A percentile compares a stretch with the other conserved stretches of the same genome.
Evolutionary conservation across 345 rosid species (phyloP).

Genomic region (Xanthoceras sorbifolium): DNA sequence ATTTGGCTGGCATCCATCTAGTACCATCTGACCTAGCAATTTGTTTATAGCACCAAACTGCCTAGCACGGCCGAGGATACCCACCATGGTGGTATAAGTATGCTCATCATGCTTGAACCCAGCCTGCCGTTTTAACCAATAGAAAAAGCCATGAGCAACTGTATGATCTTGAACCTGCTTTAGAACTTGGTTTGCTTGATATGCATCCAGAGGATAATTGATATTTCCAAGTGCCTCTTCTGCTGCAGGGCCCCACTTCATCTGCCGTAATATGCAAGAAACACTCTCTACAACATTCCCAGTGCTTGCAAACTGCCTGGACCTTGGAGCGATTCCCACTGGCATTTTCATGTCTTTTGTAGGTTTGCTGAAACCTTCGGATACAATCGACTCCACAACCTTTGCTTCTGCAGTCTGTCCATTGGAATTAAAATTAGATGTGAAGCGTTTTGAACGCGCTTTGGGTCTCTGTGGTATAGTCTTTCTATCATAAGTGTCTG

Average conservation of each 20-base stretch:
- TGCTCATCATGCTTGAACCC: conserved; percentile 87
- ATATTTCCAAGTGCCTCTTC: conserved; percentile 69
- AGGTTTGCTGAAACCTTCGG: conserved; percentile 38
- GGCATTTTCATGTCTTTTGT: conserved; percentile 48
- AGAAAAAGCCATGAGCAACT: conserved; percentile 79
- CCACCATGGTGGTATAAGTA: conserved; percentile 95
- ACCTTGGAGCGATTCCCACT: conserved; percentile 33
- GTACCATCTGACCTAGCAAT: conserved; percentile 77
- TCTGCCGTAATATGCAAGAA: conserved; percentile 46
- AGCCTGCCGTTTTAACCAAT: conserved; percentile 73
- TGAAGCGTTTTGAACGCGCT: conserved; percentile 38
- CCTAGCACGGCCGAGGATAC: conserved; percentile 85
- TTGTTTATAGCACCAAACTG: conserved; percentile 69
- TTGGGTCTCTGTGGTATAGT: conserved; percentile 41
- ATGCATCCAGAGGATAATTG: conserved; percentile 56
- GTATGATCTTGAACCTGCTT: conserved; percentile 76
- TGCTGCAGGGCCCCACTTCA: conserved; percentile 76
- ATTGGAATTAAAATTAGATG: conserved; percentile 38
- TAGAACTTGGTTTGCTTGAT: conserved; percentile 91
- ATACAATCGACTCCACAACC: conserved; percentile 26
- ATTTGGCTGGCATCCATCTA: conserved; percentile 81
- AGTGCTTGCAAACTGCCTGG: conserved; percentile 42
- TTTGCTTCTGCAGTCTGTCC: conserved; percentile 40
- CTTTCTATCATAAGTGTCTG: conserved; percentile 44
- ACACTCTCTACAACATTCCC: conserved; percentile 58